Conservation (phyloP, 2,329 filamentous ascomycete genomes). For the Colletotrichum sp. region DNA sequence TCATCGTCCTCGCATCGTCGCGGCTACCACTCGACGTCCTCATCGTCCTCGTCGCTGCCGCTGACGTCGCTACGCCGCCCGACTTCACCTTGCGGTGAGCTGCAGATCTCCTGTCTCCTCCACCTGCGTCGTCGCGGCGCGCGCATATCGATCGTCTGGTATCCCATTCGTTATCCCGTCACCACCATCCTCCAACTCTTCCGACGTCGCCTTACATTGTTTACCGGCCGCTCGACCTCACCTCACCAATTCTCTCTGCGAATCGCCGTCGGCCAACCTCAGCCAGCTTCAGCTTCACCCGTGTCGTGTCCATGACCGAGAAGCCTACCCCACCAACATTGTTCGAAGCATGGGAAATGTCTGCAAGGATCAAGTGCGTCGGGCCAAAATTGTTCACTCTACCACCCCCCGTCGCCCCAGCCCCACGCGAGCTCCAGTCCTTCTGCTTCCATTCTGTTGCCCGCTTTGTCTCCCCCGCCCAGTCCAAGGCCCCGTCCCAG, state of each 20-base stretch:
- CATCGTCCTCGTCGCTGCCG: neutral
- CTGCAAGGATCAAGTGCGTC: slow-evolving; percentile 49
- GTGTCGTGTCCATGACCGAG: slow-evolving; percentile 46
- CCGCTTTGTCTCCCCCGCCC: slow-evolving; percentile 22
- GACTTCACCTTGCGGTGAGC: neutral
- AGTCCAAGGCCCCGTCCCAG: neutral
- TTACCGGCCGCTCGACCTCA: neutral
- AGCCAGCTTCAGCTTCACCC: neutral
- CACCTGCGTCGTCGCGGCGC: neutral
- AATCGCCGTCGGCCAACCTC: neutral
- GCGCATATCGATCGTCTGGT: neutral
- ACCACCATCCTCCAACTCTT: neutral
- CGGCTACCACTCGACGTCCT: neutral
- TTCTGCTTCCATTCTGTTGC: slow-evolving; percentile 11
- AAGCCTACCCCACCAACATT: slow-evolving; percentile 37
- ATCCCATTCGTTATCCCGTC: neutral
- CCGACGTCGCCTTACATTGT: neutral
- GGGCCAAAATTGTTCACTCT: neutral
- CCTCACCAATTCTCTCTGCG: neutral
- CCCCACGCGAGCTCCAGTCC: slow-evolving; percentile 23
- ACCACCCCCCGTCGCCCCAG: slow-evolving; percentile 6
- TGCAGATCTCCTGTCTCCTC: neutral
- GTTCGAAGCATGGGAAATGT: slow-evolving; percentile 55
- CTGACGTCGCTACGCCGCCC: neutral
- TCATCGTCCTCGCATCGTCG: neutral